A percentile compares a stretch with the other conserved stretches of the same genome.
phyloP scores from a whole-genome alignment of 2,329 filamentous ascomycete genomes.

The Trichoderma pleuroti region DNA sequence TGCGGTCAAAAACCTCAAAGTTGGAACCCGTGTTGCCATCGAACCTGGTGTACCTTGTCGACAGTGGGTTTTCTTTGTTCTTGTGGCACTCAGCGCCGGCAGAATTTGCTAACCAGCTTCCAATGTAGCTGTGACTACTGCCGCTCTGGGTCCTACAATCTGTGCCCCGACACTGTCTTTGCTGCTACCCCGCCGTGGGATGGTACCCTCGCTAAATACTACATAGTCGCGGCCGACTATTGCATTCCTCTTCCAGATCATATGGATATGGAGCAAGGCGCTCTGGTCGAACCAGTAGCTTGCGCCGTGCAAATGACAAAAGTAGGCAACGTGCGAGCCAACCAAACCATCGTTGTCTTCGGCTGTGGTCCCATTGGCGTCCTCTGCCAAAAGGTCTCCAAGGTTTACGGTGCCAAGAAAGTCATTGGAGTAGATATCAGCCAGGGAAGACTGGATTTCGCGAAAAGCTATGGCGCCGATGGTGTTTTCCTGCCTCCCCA shows the following conservation, averaged over 20 bases:
- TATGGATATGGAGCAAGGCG: neutral
- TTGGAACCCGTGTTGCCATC: neutral
- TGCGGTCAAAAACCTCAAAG: conserved; percentile 33
- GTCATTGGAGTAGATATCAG: conserved; percentile 45
- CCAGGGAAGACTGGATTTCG: conserved; percentile 37
- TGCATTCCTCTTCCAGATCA: neutral
- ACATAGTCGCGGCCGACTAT: neutral
- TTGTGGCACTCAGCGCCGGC: no score
- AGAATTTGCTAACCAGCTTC: neutral
- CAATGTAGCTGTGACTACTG: neutral
- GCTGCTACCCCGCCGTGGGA: neutral
- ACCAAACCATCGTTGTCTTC: conserved; percentile 44
- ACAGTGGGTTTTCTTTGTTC: neutral
- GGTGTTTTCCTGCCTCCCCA: conserved; percentile 34
- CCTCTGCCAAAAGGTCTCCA: conserved; percentile 42
- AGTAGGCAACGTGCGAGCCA: conserved; percentile 36
- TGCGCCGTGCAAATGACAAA: conserved; percentile 22
- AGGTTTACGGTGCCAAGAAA: conserved; percentile 26
- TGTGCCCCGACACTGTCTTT: neutral
- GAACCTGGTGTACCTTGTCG: neutral
- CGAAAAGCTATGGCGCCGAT: conserved; percentile 40
- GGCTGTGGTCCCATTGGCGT: conserved; percentile 48
- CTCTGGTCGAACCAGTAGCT: neutral
- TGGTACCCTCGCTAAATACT: neutral
- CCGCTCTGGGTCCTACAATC: neutral